A percentile compares a stretch with the other conserved stretches of the same genome.
Evolutionary conservation across 1,284 basidiomycete species (phyloP).

Genomic region (Ganoderma sinense): DNA sequence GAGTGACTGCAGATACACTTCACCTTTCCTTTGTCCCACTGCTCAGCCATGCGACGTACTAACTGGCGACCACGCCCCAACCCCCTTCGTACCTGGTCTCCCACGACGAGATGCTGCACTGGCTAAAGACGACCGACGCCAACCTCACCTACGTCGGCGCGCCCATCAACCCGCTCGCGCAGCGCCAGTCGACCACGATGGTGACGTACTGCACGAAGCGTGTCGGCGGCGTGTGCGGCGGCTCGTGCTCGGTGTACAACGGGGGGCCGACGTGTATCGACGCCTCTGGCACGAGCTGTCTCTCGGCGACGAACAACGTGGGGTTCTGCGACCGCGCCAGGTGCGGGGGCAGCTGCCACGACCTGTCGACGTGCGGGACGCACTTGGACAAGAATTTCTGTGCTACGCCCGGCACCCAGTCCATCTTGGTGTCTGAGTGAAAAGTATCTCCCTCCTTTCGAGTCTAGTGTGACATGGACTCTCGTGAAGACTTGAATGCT

Average conservation of each 20-base stretch:
- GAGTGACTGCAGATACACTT: too few species aligned
- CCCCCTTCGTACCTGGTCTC: not conserved
- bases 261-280: not conserved
- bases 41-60: too few species aligned
- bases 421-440: too few species aligned
- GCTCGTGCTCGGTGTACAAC: constrained; percentile 4
- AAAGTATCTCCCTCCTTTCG: too few species aligned
- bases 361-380: not conserved
- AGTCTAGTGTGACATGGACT: too few species aligned
- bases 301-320: constrained; percentile 5
- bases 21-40: too few species aligned
- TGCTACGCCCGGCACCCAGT: too few species aligned
- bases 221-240: not conserved
- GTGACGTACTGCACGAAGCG: constrained; percentile 8
- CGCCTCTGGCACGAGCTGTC: not conserved
- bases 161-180: not conserved
- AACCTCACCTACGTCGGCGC: constrained; percentile 11
- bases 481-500: too few species aligned
- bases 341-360: constrained; percentile 5
- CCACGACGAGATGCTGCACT: constrained; percentile 11
- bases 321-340: constrained; percentile 2
- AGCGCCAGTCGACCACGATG: not conserved
- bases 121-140: constrained; percentile 11
- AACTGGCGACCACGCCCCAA: too few species aligned
- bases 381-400: too few species aligned